Evolutionary conservation across 2,329 filamentous ascomycete genomes (phyloP).

Genomic region (Alternaria gaisen): DNA sequence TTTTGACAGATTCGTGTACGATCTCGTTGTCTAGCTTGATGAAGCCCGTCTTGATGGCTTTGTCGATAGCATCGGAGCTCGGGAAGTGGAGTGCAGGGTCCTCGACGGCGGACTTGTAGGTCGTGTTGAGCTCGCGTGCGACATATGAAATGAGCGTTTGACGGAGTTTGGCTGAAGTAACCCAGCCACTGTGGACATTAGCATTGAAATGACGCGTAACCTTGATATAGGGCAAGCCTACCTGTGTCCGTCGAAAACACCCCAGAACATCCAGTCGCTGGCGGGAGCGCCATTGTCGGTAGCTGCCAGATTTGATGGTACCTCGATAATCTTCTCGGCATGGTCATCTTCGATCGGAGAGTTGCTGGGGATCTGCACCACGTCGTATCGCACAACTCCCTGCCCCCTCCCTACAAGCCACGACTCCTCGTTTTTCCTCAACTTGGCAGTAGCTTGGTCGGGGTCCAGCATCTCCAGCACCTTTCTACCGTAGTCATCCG

Average conservation of each 20-base stretch:
- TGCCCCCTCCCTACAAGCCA: slow-evolving; percentile 88
- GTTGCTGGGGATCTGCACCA: slow-evolving; percentile 93
- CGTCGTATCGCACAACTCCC: slow-evolving; percentile 92
- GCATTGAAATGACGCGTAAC: slow-evolving; percentile 2
- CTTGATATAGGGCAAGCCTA: slow-evolving; percentile 56
- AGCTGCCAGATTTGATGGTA: slow-evolving; percentile 69
- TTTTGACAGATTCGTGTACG: slow-evolving; percentile 89
- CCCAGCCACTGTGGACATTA: slow-evolving; percentile 77
- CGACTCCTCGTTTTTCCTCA: slow-evolving; percentile 89
- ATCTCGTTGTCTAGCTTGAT: slow-evolving; percentile 91
- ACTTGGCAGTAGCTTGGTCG: slow-evolving; percentile 89
- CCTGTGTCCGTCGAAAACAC: slow-evolving; percentile 97
- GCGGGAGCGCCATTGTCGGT: slow-evolving; percentile 64
- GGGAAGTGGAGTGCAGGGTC: slow-evolving; percentile 70
- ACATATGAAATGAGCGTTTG: slow-evolving; percentile 93
- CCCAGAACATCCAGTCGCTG: slow-evolving; percentile 99
- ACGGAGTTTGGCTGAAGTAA: slow-evolving; percentile 93
- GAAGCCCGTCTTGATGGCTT: slow-evolving; percentile 93
- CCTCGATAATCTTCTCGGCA: slow-evolving; percentile 95
- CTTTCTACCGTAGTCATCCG: slow-evolving; percentile 82
- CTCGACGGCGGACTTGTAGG: slow-evolving; percentile 78
- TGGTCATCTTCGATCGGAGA: slow-evolving; percentile 99
- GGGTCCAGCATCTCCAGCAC: slow-evolving; percentile 96
- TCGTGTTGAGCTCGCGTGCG: slow-evolving; percentile 88
- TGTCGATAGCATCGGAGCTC: slow-evolving; percentile 80